phyloP scores from a whole-genome alignment of 2,329 filamentous ascomycete species.

The Septoria petroselini region DNA sequence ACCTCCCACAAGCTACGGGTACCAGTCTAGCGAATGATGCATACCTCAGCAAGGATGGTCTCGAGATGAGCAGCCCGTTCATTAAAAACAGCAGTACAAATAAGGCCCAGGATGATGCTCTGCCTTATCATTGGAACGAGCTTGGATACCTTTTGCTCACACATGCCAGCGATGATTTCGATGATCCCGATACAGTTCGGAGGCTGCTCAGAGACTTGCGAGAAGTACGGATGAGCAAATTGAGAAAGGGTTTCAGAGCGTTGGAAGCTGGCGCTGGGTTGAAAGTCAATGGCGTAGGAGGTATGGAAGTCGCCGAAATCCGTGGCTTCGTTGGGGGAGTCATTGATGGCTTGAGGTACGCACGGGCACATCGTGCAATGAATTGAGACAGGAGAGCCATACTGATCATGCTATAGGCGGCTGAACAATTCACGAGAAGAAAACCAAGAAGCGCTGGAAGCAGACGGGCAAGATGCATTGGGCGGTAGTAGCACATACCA shows the following conservation, averaged over 20 bases:
- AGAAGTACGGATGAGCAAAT: conserved; percentile 86
- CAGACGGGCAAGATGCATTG: conserved; percentile 58
- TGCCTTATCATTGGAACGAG: conserved; percentile 96
- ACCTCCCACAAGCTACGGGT: conserved; percentile 54
- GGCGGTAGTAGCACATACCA: conserved; percentile 49
- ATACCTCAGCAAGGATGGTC: conserved; percentile 30
- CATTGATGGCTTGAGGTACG: conserved; percentile 72
- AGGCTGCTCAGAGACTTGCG: conserved; percentile 75
- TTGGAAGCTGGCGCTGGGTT: conserved; percentile 70
- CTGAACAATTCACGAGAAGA: conserved; percentile 79
- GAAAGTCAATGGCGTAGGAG: conserved; percentile 78
- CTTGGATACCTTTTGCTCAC: conserved; percentile 82
- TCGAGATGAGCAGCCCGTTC: conserved; percentile 63
- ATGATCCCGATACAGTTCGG: conserved; percentile 68
- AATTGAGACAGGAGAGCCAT: not conserved
- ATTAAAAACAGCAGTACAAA: conserved; percentile 67
- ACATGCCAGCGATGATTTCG: conserved; percentile 78
- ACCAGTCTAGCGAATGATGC: conserved; percentile 28
- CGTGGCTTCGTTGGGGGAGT: conserved; percentile 80
- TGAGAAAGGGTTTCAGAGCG: conserved; percentile 69
- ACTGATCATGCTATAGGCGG: conserved; percentile 51
- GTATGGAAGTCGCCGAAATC: conserved; percentile 88
- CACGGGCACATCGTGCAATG: not conserved
- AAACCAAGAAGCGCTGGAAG: conserved; percentile 70
- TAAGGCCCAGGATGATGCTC: conserved; percentile 61